Percentiles rank a stretch among this genome's conserved stretches.
Conservation (phyloP, 2,329 filamentous ascomycete species). For the Fonsecaea nubica region DNA sequence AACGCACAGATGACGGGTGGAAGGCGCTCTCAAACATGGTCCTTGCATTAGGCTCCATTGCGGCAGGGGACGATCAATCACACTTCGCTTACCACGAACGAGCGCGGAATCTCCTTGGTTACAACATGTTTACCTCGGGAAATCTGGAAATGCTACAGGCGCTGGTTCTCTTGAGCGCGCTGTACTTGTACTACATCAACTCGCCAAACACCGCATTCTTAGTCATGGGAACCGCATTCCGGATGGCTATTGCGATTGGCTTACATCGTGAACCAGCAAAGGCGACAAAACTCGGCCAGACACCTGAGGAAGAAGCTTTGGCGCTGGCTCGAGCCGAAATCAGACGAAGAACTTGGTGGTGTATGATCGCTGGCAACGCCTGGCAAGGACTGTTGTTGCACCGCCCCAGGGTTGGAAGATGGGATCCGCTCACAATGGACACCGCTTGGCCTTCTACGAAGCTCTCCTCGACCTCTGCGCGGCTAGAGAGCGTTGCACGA, state of each 20-base stretch:
- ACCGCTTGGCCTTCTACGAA: constrained; percentile 6
- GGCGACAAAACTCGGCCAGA: constrained; percentile 1
- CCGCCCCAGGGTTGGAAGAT: constrained; percentile 17
- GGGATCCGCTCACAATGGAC: constrained; percentile 26
- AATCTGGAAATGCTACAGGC: constrained; percentile 35
- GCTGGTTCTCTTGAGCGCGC: constrained; percentile 34
- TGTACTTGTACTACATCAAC: constrained; percentile 36
- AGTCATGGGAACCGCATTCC: constrained; percentile 46
- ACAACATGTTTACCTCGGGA: constrained; percentile 32
- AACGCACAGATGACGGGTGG: constrained; percentile 72
- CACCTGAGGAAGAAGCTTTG: not conserved
- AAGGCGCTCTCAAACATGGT: constrained; percentile 76
- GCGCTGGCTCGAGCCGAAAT: constrained; percentile 18
- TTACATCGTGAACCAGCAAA: constrained; percentile 40
- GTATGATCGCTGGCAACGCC: constrained; percentile 18
- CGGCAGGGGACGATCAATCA: constrained; percentile 65
- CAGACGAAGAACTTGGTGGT: constrained; percentile 23
- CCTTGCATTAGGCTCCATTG: constrained; percentile 75
- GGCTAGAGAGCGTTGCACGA: not conserved
- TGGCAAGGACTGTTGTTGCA: constrained; percentile 19
- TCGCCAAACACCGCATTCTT: constrained; percentile 36
- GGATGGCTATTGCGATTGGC: constrained; percentile 48
- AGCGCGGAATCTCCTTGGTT: constrained; percentile 46
- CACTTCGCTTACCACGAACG: constrained; percentile 73
- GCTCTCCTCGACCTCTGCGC: not conserved